Evolutionary conservation across 257 asterid genomes (phyloP), one percentile per base, ranked within the genome.

Genomic region (Rehmannia glutinosa): DNA sequence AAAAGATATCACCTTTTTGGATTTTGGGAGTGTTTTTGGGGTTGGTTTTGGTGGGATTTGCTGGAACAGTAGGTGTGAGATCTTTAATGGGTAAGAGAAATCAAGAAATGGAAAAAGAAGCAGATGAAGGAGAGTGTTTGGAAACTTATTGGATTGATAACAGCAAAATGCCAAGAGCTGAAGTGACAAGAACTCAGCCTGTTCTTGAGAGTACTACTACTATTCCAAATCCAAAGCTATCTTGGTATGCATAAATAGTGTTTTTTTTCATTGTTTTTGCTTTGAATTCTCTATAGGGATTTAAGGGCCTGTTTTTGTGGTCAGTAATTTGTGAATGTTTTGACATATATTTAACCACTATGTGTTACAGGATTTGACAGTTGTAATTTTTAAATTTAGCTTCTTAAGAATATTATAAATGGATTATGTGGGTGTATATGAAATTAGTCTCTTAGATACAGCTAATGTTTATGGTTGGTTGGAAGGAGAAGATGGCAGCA

Each of bases 121-220:
- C 87, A 16, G 89, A 79, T 12, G 91, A 79, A 65, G 96, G 87
- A 16, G 96, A 83, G 64, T 64, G 73, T 65, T 68, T 88, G 53
- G 80, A 70, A 7, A 79, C 77, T 12, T 28, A 77, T 66, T 75
- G 93, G 83, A 72, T 91, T 23, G 69, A 71, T 43, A 74, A 78
- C 72, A 89, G 90, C 59, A 91, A 89, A 77, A 80, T 91, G 88
- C 94, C 96, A 42, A 54, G 82, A 35, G 96, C 96, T 63, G 73
- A 77, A 50, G 77, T 75, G 3, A 87, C 90, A 0, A 87, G 92
- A 82, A 91, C 92, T 56, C 84, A 70, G 66, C 95, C 96, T 7
- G 74, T 74, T 47, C 82, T 85, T 11, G 95, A 91, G 78, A 73
- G 75, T 43, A 68, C 79, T 8, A 53, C 77, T 62, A 77, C 72